A percentile compares a stretch with the other conserved stretches of the same genome.
Evolutionary conservation across 2,329 filamentous ascomycete genomes (phyloP).

Genomic region (Tolypocladium nubicola): DNA sequence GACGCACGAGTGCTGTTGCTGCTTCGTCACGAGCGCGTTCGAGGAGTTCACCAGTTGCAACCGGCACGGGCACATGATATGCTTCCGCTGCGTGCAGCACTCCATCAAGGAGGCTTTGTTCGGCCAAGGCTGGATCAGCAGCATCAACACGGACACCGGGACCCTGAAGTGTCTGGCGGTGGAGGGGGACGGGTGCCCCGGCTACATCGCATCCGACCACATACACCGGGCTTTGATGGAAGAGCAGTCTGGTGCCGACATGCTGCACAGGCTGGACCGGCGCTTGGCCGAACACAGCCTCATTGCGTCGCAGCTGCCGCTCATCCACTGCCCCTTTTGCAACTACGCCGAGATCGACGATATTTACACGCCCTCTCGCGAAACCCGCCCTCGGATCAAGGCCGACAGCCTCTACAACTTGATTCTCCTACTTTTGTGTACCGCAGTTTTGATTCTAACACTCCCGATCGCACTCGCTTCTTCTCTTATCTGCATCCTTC

Average conservation of each 20-base stretch:
- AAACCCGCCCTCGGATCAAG: conserved; percentile 46
- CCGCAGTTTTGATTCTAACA: conserved; percentile 45
- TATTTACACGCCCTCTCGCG: conserved; percentile 49
- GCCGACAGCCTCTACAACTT: conserved; percentile 37
- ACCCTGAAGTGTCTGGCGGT: conserved; percentile 79
- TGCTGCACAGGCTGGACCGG: conserved; percentile 66
- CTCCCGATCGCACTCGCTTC: conserved; percentile 39
- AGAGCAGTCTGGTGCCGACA: conserved; percentile 59
- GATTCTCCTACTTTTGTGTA: conserved; percentile 39
- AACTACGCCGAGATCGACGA: conserved; percentile 83
- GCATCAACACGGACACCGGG: conserved; percentile 59
- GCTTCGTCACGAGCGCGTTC: conserved; percentile 60
- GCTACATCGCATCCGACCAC: conserved; percentile 59
- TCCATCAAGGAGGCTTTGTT: conserved; percentile 82
- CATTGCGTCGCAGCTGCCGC: conserved; percentile 58
- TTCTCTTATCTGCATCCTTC: conserved; percentile 31
- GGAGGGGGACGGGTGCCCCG: conserved; percentile 57
- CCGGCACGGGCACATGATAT: conserved; percentile 59
- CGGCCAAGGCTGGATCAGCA: conserved; percentile 83
- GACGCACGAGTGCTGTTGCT: conserved; percentile 66
- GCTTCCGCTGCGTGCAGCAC: conserved; percentile 72
- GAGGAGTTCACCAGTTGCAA: conserved; percentile 68
- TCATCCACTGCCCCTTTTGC: conserved; percentile 85
- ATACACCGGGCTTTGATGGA: conserved; percentile 63
- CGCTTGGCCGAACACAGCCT: conserved; percentile 69